phyloP scores from a whole-genome alignment of 768 basidiomycete genomes.

The Agaricus blazei region DNA sequence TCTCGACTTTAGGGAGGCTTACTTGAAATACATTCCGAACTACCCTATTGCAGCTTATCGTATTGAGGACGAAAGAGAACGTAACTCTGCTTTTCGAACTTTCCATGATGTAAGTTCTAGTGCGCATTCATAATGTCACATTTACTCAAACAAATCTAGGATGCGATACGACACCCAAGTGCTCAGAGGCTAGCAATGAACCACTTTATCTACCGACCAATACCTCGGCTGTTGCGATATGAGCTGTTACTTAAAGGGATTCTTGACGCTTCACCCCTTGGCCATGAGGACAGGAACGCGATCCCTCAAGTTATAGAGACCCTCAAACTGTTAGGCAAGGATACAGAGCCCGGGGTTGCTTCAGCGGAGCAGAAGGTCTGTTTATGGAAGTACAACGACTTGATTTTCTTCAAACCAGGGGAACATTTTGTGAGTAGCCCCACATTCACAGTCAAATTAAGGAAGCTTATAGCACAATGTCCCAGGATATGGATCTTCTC shows the following conservation, averaged over 20 bases:
- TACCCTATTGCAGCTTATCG: constrained; percentile 88
- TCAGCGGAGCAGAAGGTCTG: constrained; percentile 88
- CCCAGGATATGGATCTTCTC: constrained; percentile 81
- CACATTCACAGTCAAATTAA: not conserved
- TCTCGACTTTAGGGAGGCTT: constrained; percentile 87
- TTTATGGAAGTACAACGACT: constrained; percentile 78
- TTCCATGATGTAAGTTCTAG: constrained; percentile 67
- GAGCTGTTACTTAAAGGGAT: constrained; percentile 78
- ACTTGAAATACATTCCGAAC: constrained; percentile 89
- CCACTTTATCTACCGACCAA: constrained; percentile 86
- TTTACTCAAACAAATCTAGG: constrained; percentile 18
- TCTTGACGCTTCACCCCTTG: constrained; percentile 66
- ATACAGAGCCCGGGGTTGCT: constrained; percentile 80
- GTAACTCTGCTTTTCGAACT: constrained; percentile 68
- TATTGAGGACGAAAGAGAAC: constrained; percentile 83
- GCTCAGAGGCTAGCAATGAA: constrained; percentile 86
- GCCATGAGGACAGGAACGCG: constrained; percentile 72
- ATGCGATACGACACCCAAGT: constrained; percentile 59
- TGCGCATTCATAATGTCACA: not conserved
- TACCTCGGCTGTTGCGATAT: constrained; percentile 84
- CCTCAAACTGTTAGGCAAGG: constrained; percentile 80
- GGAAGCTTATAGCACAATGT: not conserved
- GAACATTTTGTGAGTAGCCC: constrained; percentile 51
- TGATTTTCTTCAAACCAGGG: constrained; percentile 72
- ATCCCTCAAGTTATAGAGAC: constrained; percentile 89